Conservation (phyloP, 257 asterid species). For the Linaria vulgaris region DNA sequence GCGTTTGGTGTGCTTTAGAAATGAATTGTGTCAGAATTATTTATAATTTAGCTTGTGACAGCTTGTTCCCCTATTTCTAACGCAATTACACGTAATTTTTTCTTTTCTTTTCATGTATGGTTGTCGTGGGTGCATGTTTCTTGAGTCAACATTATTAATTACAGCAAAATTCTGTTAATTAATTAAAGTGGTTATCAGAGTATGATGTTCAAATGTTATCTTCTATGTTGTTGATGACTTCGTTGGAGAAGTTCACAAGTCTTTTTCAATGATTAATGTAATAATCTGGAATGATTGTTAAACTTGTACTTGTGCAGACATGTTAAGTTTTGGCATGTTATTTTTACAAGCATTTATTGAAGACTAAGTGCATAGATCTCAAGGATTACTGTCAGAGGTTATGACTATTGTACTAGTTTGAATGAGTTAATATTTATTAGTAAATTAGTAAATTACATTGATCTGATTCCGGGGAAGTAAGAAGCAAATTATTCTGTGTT, state of each 20-base stretch:
- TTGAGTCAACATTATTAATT: slow-evolving; percentile 34
- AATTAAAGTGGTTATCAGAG: slow-evolving; percentile 16
- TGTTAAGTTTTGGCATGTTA: slow-evolving; percentile 1
- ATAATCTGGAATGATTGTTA: no score
- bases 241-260: no score
- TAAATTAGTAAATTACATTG: no score
- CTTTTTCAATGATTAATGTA: no score
- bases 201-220: slow-evolving; percentile 25
- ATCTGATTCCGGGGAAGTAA: no score
- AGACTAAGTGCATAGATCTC: slow-evolving; percentile 33
- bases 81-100: slow-evolving; percentile 19
- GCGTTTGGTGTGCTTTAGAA: slow-evolving; percentile 23
- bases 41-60: slow-evolving; percentile 31
- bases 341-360: neutral
- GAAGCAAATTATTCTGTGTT: no score
- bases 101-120: slow-evolving; percentile 17
- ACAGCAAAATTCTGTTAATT: slow-evolving; percentile 5
- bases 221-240: neutral
- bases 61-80: slow-evolving; percentile 29
- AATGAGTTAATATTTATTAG: no score
- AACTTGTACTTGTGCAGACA: neutral
- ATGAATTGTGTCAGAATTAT: slow-evolving; percentile 26
- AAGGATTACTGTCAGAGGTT: slow-evolving; percentile 20
- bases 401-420: slow-evolving; percentile 16
- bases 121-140: slow-evolving; percentile 39